Evolutionary conservation across 768 basidiomycete species (phyloP), one percentile per base, ranked within the genome.

Genomic region (Plicaturopsis crispa): DNA sequence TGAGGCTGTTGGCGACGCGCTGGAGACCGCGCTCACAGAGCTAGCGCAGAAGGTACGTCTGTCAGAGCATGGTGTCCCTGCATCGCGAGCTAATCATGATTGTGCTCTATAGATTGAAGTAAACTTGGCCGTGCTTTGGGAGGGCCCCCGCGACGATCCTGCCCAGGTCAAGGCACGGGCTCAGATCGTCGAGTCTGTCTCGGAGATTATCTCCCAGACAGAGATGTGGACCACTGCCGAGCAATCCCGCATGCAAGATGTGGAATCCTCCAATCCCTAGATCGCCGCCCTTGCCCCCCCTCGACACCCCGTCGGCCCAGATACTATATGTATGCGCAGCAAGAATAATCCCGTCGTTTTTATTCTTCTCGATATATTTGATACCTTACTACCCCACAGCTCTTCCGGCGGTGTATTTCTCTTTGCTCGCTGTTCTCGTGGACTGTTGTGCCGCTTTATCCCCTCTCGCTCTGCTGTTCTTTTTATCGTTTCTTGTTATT

Each of bases 101-200:
- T n/a, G n/a, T n/a, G n/a, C n/a, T n/a, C n/a, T 19, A 11, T 36
- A 72, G 68, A 53, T 73, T 33, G 72, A 73, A 55, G 73, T 78
- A 45, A 74, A 65, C 47, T 45, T 80, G 40, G 63, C 75, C 6
- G 69, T 78, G 5, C 65, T 80, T 6, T 80, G 78, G 77, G 76
- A 78, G 51, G 70, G 64, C 16, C 51, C 61, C 3, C 60, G 60
- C 22, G 73, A 77, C 44, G 67, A 68, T 52, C 69, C 70, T 7
- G 51, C 52, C 21, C 73, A 77, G 50, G 52, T 61, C 31, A 55
- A 43, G 36, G 58, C 60, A 4, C 64, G 73, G 23, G 44, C 51
- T n/a, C 55, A 61, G 17, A 56, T 70, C 12, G 53, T 73, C 35
- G 53, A 61, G 14, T 48, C 59, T 4, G 61, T 70, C 18, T 43